These are phyloP conservation scores for Irpex sp. DNA, from an alignment of 1,284 basidiomycete genomes.

Conservation along the genomic window DNA sequence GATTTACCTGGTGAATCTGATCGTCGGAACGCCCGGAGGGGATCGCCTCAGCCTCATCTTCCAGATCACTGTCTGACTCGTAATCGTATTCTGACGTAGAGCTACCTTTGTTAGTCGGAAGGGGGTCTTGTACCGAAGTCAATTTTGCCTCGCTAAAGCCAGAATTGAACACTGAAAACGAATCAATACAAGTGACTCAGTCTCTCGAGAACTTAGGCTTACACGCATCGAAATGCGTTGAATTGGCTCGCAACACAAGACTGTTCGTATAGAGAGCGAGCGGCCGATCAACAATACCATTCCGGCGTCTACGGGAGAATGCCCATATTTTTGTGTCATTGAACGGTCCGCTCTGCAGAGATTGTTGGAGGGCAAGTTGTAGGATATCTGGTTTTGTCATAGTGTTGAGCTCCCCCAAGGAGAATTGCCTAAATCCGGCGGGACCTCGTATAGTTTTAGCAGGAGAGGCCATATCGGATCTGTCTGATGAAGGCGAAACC, in stretches of 20 bases:
- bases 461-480: no score
- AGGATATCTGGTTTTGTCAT: neutral
- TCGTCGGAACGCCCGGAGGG: neutral
- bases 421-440: no score
- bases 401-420: no score
- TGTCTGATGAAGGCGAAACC: no score
- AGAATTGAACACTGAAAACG: slow-evolving; percentile 19
- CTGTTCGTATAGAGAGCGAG: slow-evolving; percentile 16
- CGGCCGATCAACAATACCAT: slow-evolving; percentile 12
- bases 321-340: slow-evolving; percentile 21
- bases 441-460: no score
- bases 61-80: slow-evolving; percentile 32
- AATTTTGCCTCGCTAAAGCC: slow-evolving; percentile 25
- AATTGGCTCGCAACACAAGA: slow-evolving; percentile 9
- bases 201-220: neutral
- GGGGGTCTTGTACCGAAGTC: slow-evolving; percentile 19
- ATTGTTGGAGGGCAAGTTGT: slow-evolving; percentile 9
- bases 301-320: slow-evolving; percentile 16
- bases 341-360: slow-evolving; percentile 12
- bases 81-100: slow-evolving; percentile 24
- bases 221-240: slow-evolving; percentile 21
- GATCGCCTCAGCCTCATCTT: slow-evolving; percentile 12
- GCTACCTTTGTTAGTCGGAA: slow-evolving; percentile 11
- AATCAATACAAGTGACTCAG: neutral
- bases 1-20: neutral